Evolutionary conservation across 163 green algal species (phyloP), one percentile per base, ranked within the genome.

Genomic region (Prototheca stagnorum): DNA sequence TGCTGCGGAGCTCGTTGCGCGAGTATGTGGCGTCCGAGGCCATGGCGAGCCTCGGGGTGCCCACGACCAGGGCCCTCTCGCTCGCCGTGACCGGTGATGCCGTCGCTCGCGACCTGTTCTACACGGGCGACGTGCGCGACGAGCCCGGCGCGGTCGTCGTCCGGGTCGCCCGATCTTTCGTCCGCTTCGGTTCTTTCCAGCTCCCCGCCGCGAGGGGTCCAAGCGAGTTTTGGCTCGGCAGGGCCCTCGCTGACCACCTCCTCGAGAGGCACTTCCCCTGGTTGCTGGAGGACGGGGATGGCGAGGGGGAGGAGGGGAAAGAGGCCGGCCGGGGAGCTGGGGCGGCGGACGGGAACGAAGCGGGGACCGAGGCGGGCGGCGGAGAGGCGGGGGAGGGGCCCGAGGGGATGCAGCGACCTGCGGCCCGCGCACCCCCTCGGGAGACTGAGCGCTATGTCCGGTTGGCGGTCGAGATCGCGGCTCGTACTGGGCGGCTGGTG

Each of bases 21-120:
- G 87, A 97, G 67, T 95, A 79, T 35, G 67, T 95, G 1, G 75
- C 65, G 7, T 80, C 55, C 26, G 88, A 94, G 65, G 87, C 87
- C 1, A 85, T 97, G 79, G 48, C 70, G 33, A 57, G 63, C 5
- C 62, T 92, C 16, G 74, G 76, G 4, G 70, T 96, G 17, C 77
- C 78, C 45, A 97, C 85, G 29, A 95, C 81, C 0, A 73, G 88
- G 7, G 86, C 83, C 0, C 64, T 93, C 25, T 68, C 61, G 37
- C 60, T 89, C 17, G 77, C 89, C 17, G 62, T 39, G 16, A 93
- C 84, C 3, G 81, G 81, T 3, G 68, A 79, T 16, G 12, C 57
- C 22, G 75, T 91, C 4, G 37, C 70, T 5, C 56, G 78, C 1
- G 78, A 89, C 62, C 85, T 87, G 80, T 51, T 68, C 19, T 75